Evolutionary conservation across 1,284 basidiomycete species (phyloP), one percentile per base, ranked within the genome.

Genomic region (Tylopilus orsonianus): DNA sequence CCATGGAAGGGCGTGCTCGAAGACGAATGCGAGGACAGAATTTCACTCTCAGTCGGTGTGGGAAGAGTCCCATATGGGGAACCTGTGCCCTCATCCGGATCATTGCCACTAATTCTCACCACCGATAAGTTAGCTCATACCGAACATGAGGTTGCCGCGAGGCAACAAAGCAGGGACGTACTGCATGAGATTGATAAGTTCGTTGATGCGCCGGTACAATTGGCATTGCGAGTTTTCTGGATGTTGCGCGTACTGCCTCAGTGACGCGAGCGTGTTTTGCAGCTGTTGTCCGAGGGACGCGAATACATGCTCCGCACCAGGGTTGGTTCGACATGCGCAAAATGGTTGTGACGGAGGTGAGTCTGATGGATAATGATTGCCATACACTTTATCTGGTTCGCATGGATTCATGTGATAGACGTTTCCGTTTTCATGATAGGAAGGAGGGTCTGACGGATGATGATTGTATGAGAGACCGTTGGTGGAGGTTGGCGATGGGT

Each of bases 171-270:
- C 51, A 49, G 46, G 59, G 52, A 77, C 86, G 62, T 67, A 89
- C 85, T 84, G 81, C 69, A 89, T 74, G 30, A 85, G 64, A 58
- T 75, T 77, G 59, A 77, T 75, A 16, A 89, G 73, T 54, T 87
- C 83, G 42, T 74, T 67, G 48, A 87, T 80, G 43, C 79, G 78
- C 45, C 79, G 73, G 57, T 77, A 80, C 19, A 88, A 64, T 40
- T 74, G 60, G 57, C 86, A 88, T 18, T 67, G 65, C 5, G 79
- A 70, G 44, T 77, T 75, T 24, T 74, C 67, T 20, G 74, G 70
- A 57, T 86, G 85, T 49, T 81, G 78, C 18, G 75, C 75, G 53
- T 80, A 81, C 57, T 84, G 81, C 42, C 83, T 73, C 36, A 87
- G 70, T 3, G 80, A 71, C 38, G 67, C 70, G 16, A 84, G 62